Conservation (phyloP, 495 filamentous ascomycete species). For the Penicillium crystallinum region DNA sequence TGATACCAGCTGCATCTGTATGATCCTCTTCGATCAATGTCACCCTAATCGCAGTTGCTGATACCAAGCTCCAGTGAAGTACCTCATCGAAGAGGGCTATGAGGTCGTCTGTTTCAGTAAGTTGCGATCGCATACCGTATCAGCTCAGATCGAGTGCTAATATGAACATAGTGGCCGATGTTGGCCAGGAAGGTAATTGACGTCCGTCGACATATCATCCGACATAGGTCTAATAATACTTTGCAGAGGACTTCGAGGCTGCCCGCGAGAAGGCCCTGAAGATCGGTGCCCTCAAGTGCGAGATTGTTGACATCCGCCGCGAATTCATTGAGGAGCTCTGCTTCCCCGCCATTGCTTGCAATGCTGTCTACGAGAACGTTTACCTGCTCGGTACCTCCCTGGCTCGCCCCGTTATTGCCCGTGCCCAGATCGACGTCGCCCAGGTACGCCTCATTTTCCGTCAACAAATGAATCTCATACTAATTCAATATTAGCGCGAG, state of each 20-base stretch:
- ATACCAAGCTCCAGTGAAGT: slow-evolving; percentile 41
- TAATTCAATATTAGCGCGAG: slow-evolving; percentile 22
- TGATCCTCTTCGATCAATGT: slow-evolving; percentile 8
- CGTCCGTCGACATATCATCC: background rate
- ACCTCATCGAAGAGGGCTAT: slow-evolving; percentile 65
- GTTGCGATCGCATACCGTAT: slow-evolving; percentile 11
- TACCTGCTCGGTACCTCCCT: slow-evolving; percentile 78
- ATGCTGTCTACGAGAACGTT: slow-evolving; percentile 79
- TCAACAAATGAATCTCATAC: background rate
- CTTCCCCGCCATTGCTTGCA: slow-evolving; percentile 78
- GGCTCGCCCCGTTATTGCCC: slow-evolving; percentile 84
- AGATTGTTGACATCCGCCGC: slow-evolving; percentile 51
- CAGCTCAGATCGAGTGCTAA: slow-evolving; percentile 1
- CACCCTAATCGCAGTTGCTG: slow-evolving; percentile 12
- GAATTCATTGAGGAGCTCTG: slow-evolving; percentile 85
- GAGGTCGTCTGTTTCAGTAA: slow-evolving; percentile 62
- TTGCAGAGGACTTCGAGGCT: slow-evolving; percentile 57
- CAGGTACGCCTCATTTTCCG: slow-evolving; percentile 10
- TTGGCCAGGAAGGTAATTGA: slow-evolving; percentile 51
- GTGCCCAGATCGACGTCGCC: slow-evolving; percentile 72
- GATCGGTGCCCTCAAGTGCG: slow-evolving; percentile 48
- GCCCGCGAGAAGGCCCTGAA: slow-evolving; percentile 52
- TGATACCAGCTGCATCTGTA: slow-evolving; percentile 61
- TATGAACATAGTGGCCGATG: slow-evolving; percentile 49
- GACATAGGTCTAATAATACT: slow-evolving; percentile 1